Conservation (phyloP, 2,329 filamentous ascomycete species). For the Zasmidium angulare region DNA sequence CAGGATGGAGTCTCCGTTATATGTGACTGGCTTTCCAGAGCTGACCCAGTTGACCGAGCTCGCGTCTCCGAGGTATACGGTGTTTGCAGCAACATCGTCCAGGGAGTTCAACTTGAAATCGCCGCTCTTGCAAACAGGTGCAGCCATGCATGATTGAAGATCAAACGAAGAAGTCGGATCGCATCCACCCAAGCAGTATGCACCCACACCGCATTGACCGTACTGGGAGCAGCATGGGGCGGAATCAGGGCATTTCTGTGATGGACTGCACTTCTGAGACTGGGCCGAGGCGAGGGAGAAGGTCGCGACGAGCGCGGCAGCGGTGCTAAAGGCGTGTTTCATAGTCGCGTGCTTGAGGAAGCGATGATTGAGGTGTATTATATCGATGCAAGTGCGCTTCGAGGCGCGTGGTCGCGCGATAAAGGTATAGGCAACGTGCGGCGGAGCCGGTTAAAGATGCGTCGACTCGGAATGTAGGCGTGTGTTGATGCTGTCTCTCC, state of each 20-base stretch:
- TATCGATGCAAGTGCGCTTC: not conserved
- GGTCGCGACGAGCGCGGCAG: slow-evolving; percentile 33
- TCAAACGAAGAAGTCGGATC: slow-evolving; percentile 81
- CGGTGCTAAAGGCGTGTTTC: slow-evolving; percentile 29
- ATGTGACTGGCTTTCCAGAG: slow-evolving; percentile 70
- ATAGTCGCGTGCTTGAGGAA: slow-evolving; percentile 17
- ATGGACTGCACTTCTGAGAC: slow-evolving; percentile 31
- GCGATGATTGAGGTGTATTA: not conserved
- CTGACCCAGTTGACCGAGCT: slow-evolving; percentile 82
- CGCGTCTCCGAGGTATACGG: slow-evolving; percentile 83
- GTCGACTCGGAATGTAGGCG: not conserved
- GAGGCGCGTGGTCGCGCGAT: not conserved
- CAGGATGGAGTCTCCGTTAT: slow-evolving; percentile 66
- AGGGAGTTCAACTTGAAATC: slow-evolving; percentile 73
- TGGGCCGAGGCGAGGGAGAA: slow-evolving; percentile 29
- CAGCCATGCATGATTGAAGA: slow-evolving; percentile 81
- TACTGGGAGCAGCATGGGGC: slow-evolving; percentile 59
- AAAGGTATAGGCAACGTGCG: not conserved
- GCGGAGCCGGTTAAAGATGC: not conserved
- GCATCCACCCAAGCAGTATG: slow-evolving; percentile 94
- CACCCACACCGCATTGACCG: slow-evolving; percentile 87
- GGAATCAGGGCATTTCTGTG: slow-evolving; percentile 32
- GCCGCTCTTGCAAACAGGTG: slow-evolving; percentile 74
- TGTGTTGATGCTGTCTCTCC: not conserved
- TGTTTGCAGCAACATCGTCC: slow-evolving; percentile 68